Evolutionary conservation across 2,329 filamentous ascomycete genomes (phyloP), one percentile per base, ranked within the genome.

Genomic region (Parascedosporium putredinis): DNA sequence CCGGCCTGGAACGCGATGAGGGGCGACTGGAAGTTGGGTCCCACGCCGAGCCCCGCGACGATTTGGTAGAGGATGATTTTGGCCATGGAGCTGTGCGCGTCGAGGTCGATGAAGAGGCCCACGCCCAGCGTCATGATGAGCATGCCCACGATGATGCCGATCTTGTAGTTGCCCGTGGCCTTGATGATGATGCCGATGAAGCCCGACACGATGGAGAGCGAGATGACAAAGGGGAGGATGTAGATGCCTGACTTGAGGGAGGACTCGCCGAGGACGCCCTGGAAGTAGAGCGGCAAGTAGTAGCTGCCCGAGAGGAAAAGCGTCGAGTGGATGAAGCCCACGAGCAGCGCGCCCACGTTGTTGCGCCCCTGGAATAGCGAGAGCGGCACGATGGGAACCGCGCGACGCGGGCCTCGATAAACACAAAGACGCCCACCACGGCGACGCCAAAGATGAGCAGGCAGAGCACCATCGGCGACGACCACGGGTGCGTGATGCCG

Each of bases 281-380:
- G 88, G 66, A 89, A 91, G 70, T 94, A 95, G 2, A 95, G 74
- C 0, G 88, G 88, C 4, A 94, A 72, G 67, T 86, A 94, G 71
- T 91, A 94, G 54, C 78, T 80, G 25, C 78, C 80, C 1, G 83
- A 78, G 59, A 91, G 88, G 70, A 91, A 91, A 55, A 85, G 80
- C 56, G 83, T 77, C 42, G 83, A 83, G 62, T 95, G 87, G 54
- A 78, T 74, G 66, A 88, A 88, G 56, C 81, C 83, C 40, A 85
- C 71, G 2, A 68, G 64, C 12, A 89, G 78, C 2, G 79, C 72
- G 7, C 84, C 80, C 25, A 84, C 60, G 61, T 86, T 89, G 25
- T 79, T 83, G 31, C 71, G 66, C 42, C 77, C 73, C 29, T 70
- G 71, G 68, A 95, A 93, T 12, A 95, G 69, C 0, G 75, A 72